A percentile compares a stretch with the other conserved stretches of the same genome.
These are phyloP conservation scores for Brassica cretica DNA, from an alignment of 345 rosid genomes.

Conservation along the genomic window DNA sequence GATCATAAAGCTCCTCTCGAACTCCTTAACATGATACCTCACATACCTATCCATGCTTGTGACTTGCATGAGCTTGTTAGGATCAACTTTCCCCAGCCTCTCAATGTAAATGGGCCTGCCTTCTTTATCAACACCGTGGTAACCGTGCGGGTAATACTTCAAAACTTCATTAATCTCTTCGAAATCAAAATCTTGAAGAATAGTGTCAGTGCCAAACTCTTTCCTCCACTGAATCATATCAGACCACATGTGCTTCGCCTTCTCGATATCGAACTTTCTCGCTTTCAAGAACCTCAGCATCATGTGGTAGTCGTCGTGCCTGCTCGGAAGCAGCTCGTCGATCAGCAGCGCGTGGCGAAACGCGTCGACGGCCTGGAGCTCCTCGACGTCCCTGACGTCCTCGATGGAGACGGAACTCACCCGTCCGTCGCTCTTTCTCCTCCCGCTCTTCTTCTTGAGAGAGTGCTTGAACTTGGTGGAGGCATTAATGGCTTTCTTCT, in stretches of 20 bases:
- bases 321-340: conserved; percentile 79
- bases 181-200: conserved; percentile 92
- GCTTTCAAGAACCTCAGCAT: conserved; percentile 96
- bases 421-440: conserved; percentile 84
- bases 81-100: conserved; percentile 89
- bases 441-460: conserved; percentile 77
- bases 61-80: conserved; percentile 87
- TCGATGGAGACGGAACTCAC: conserved; percentile 98
- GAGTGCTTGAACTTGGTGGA: conserved; percentile 91
- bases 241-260: conserved; percentile 96
- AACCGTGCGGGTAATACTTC: conserved; percentile 79
- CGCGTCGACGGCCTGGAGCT: conserved; percentile 82
- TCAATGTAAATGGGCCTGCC: conserved; percentile 93
- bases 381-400: conserved; percentile 88
- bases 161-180: conserved; percentile 76
- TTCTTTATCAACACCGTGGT: conserved; percentile 98
- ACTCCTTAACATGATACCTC: conserved; percentile 90
- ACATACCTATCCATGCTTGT: conserved; percentile 88
- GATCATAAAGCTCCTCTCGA: conserved; percentile 79
- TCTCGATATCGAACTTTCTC: conserved; percentile 87
- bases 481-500: conserved; percentile 89
- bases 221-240: conserved; percentile 97
- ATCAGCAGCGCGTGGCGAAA: conserved; percentile 76
- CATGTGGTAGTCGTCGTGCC: conserved; percentile 90
- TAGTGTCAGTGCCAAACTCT: conserved; percentile 81